Evolutionary conservation across 495 filamentous ascomycete genomes (phyloP), one percentile per base, ranked within the genome.

Genomic region (Parachaetomium inaequale): DNA sequence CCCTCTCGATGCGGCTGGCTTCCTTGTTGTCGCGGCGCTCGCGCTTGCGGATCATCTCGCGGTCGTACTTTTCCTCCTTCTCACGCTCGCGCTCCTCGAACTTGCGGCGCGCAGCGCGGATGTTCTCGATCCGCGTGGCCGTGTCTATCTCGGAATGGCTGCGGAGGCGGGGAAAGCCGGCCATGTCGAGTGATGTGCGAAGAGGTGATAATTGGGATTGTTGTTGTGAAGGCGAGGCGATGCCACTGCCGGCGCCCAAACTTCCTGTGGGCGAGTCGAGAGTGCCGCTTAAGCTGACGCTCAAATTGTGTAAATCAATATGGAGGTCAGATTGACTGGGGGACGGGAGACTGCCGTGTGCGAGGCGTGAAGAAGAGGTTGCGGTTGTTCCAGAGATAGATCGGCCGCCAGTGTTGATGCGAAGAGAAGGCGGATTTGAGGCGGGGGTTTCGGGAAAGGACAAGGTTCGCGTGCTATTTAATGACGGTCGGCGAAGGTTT

Each of bases 11-110:
- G 46, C 77, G 73, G 26, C 61, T 69, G 21, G 78, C 78, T 43
- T 76, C 74, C 72, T 79, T 78, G 64, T 70, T 78, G 54, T 80
- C 75, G 28, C 74, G 74, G 31, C 77, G 75, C 64, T 81, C 78
- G 11, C 78, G 76, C 59, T 77, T 79, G 65, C 72, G 73, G 65
- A 84, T 78, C 74, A 82, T 75, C 59, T 82, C 80, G n/a, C 78
- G 80, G 42, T 78, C 82, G 53, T 79, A 79, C 66, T 81, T 82
- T 63, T 84, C 82, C 47, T 82, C 78, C 73, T 84, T 84, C 59
- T 73, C 79, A 7, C 74, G 71, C 67, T 84, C 81, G 57, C 76
- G 80, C 71, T 79, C 75, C 65, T 79, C 75, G 58, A 83, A 84
- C 58, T 78, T 79, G 60, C 79, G 79, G 38, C 82, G 81, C 14